Evolutionary conservation across 1,284 basidiomycete genomes (phyloP), one percentile per base, ranked within the genome.

Genomic region (Papiliotrema flavescens): DNA sequence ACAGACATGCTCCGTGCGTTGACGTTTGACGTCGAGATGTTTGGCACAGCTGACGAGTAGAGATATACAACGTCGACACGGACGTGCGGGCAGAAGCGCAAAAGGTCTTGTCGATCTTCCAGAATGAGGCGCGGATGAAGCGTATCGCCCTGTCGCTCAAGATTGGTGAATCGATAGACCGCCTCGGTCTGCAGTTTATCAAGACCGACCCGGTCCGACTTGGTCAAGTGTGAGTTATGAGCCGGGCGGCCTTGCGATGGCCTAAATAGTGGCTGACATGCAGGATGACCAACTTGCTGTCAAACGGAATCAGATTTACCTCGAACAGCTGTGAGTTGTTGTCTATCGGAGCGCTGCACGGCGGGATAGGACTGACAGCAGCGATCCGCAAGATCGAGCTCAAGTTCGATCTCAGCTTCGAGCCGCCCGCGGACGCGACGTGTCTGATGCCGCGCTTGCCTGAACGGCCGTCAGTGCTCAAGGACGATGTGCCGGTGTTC

Each of bases 121-220:
- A 72, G 47, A 77, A 76, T 51, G 76, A 78, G 53, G 69, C 74
- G 11, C 64, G 71, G 43, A 76, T 75, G 73, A 74, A 69, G 48
- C 63, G 77, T 56, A 74, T 71, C 42, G 45, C 55, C 0, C 50
- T 71, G 4, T 54, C 57, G 9, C 47, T 68, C 20, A 55, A 58
- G 5, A 40, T 66, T 42, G 67, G 64, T 34, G 66, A 68, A 42
- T 60, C 59, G 20, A 47, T 70, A 15, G 51, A 62, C 8, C 53
- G 53, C 11, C 48, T 65, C 26, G 64, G 63, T 14, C 24, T 64
- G 39, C 54, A 56, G 36, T 47, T 45, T 20, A 62, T 74, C 57
- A 69, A 67, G 52, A 65, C 67, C 17, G 75, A 76, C 57, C 64
- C 69, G 0, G 73, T 74, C 2, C 61, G 75, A 17, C 55, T 75